Base-by-base conservation (phyloP, 495 filamentous ascomycete genomes). In the Trichoderma orchidacearum region DNA sequence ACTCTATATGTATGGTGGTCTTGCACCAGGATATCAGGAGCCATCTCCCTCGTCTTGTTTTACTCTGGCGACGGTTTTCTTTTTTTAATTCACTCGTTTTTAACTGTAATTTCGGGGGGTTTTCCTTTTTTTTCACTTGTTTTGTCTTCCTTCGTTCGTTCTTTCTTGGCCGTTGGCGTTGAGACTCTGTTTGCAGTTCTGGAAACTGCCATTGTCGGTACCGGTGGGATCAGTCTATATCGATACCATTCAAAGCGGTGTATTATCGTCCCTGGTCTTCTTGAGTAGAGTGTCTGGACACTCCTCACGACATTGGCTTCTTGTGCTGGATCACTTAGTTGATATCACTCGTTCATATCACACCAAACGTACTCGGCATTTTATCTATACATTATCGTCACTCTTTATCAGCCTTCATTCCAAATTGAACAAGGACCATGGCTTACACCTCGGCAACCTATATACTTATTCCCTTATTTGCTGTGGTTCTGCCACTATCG, bases 401-500 rank as follows among this genome's bases (percentile, higher is more conserved):
- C 34, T 3, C 15, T 21, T 5, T 25, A 27, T 25, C 52, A 54
- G n/a, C n/a, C n/a, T 54, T 31, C 17, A 21, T 21, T 27, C 8
- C 52, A 17, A 23, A 30, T 53, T n/a, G n/a, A 38, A 7, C 3
- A 48, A 21, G 27, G 17, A 48, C 17, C 6, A 48, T 48, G 38
- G 18, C 5, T 7, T 25, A 48, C 21, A 48, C 11, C 7, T 25
- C 38, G 9, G 28, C 23, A 3, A 53, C 55, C 59, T 58, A 17
- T 35, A 62, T 45, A 18, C 32, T 58, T 38, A 53, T 53, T 56
- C 59, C 59, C 34, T 56, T 65, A 32, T 56, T 67, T 28, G 31
- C 68, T 30, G 50, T 69, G 21, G 45, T 21, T n/a, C 12, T 60
- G 28, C 54, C 63, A 51, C 57, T 67, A 28, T 61, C 60, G 30